Evolutionary conservation across 441 rosid species (phyloP), one percentile per base, ranked within the genome.

Genomic region (Biscutella laevigata): DNA sequence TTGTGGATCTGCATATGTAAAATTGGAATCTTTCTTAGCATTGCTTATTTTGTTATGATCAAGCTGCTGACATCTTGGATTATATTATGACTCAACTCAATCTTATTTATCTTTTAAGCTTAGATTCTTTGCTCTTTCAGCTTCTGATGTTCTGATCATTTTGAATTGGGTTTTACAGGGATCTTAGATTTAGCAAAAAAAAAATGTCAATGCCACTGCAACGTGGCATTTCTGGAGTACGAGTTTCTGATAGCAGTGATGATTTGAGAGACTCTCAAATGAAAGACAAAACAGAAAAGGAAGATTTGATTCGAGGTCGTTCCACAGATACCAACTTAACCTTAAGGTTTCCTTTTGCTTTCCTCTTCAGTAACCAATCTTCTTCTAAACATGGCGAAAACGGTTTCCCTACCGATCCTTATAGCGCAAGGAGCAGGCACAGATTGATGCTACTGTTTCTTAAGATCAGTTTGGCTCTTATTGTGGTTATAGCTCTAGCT

Each of bases 191-290:
- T 40, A 16, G 4, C 30, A 20, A 47, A 25, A 16, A 20, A 24
- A 14, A 66, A 56, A 90, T 85, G 95, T 69, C 95, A 32, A 72
- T 83, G 92, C 90, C 95, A 68, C 81, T 81, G 48, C 86, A 70
- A 46, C 82, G 95, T 61, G 94, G 94, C 51, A 67, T 61, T 52
- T 70, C 86, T 32, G 90, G 78, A 47, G 63, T 65, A 16, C 77
- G 95, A 80, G 77, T 76, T 77, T 77, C 94, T 2, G 88, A 80
- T 32, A 62, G 74, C 51, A 73, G 60, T 71, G 72, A 77, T 35
- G 95, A 87, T 64, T 70, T 79, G 8, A 58, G 78, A 79, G 95
- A 83, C 49, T 79, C 84, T n/a, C 86, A 81, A 67, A 80, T 72
- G 94, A 86, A 88, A 59, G 95, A 77, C 71, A 84, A 73, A 62